phyloP scores from a whole-genome alignment of 2,329 filamentous ascomycete species.

The Colletotrichum higginsianum region DNA sequence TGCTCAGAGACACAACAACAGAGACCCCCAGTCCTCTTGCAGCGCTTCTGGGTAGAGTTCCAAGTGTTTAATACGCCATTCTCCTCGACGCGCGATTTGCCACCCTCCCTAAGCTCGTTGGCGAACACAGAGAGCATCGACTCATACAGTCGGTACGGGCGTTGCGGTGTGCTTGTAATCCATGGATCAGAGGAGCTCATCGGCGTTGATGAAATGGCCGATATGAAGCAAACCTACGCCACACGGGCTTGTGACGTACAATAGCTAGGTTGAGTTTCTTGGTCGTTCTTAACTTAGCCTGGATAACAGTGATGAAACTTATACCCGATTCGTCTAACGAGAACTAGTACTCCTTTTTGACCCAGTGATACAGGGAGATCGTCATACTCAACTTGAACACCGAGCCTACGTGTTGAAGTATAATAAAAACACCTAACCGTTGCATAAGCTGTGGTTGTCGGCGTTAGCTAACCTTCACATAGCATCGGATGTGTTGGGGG shows the following conservation, averaged over 20 bases:
- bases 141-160: constrained; percentile 65
- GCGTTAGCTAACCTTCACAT: constrained; percentile 18
- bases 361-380: not conserved
- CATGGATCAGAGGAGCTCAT: constrained; percentile 78
- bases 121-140: constrained; percentile 74
- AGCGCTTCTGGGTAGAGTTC: constrained; percentile 79
- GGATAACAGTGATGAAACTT: not conserved
- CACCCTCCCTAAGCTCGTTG: constrained; percentile 83
- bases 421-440: not conserved
- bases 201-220: constrained; percentile 87
- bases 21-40: constrained; percentile 83
- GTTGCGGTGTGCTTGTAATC: constrained; percentile 86
- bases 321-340: not conserved
- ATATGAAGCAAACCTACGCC: constrained; percentile 75
- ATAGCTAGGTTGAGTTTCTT: constrained; percentile 83
- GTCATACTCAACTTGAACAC: constrained; percentile 49
- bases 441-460: constrained; percentile 3
- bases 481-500: constrained; percentile 32
- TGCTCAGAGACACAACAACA: constrained; percentile 85
- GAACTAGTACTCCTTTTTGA: not conserved
- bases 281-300: constrained; percentile 71
- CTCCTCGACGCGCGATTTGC: constrained; percentile 84
- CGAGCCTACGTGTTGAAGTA: not conserved
- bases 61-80: constrained; percentile 83
- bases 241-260: constrained; percentile 71